Conservation (phyloP, 78 protist species). For the Dictyostelium purpureum region DNA sequence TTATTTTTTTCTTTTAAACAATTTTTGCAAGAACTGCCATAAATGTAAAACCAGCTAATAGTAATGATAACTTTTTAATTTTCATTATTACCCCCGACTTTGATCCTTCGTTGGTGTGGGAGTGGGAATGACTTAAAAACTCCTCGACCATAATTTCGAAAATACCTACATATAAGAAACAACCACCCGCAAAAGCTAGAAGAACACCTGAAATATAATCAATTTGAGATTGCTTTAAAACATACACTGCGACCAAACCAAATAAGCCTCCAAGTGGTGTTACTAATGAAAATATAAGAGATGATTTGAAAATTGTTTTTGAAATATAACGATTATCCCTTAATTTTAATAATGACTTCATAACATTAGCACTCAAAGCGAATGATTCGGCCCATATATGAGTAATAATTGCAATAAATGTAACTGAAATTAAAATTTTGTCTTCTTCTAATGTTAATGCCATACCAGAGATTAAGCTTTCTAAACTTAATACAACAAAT, state of each 20-base stretch:
- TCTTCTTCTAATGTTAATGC: not conserved
- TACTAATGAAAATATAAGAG: not conserved
- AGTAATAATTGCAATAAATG: not conserved
- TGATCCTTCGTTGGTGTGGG: not conserved
- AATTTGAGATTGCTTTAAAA: not conserved
- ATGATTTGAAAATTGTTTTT: not conserved
- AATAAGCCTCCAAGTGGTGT: not conserved
- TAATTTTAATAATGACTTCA: not conserved
- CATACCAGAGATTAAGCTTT: not conserved
- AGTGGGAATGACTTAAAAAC: not conserved
- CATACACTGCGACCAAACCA: not conserved
- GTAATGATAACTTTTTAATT: not conserved
- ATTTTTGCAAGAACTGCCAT: not conserved
- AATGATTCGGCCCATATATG: not conserved
- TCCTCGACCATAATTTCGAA: constrained; percentile 3
- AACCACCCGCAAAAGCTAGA: not conserved
- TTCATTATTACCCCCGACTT: not conserved
- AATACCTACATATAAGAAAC: not conserved
- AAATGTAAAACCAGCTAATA: not conserved
- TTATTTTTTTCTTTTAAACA: not conserved
- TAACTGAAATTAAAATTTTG: not conserved
- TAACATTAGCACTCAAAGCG: not conserved
- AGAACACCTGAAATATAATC: not conserved
- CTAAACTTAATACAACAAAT: not conserved
- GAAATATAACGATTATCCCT: not conserved